Percentiles rank a stretch among this genome's conserved stretches.
phyloP scores from a whole-genome alignment of 495 filamentous ascomycete species.

The Clohesyomyces aquaticus region DNA sequence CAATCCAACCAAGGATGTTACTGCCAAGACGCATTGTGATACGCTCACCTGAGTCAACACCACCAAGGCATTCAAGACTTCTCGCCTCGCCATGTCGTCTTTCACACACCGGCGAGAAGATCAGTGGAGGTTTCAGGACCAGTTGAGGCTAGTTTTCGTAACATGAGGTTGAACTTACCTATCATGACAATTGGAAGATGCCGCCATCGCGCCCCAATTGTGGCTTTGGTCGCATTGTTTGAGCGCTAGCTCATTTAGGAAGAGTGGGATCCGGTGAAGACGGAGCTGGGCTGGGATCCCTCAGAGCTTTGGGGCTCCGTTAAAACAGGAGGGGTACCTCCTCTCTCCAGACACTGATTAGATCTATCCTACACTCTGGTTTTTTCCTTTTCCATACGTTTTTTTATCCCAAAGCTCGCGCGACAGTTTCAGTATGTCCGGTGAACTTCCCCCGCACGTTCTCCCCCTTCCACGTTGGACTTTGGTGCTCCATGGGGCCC shows the following conservation, averaged over 20 bases:
- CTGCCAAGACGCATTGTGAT: neutral
- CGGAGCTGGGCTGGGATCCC: neutral
- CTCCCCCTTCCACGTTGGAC: conserved; percentile 32
- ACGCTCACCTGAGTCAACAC: neutral
- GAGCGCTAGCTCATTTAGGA: neutral
- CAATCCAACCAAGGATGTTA: neutral
- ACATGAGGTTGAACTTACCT: neutral
- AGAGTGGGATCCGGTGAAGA: conserved; percentile 1
- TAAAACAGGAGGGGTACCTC: too few species aligned
- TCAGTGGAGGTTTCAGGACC: conserved; percentile 6
- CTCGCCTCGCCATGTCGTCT: conserved; percentile 3
- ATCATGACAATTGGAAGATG: neutral
- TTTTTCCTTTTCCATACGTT: too few species aligned
- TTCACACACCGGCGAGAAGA: conserved; percentile 1
- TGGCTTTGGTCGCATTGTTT: neutral
- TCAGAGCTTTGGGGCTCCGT: too few species aligned
- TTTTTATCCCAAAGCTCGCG: too few species aligned
- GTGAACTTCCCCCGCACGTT: conserved; percentile 9
- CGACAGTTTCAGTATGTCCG: neutral
- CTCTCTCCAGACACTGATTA: too few species aligned
- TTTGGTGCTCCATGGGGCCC: conserved; percentile 16
- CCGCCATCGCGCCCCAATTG: neutral
- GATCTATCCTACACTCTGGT: too few species aligned
- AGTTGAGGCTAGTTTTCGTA: neutral
- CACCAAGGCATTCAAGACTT: too few species aligned